A percentile compares a stretch with the other conserved stretches of the same genome.
Conservation (phyloP, 352 stramenopile genomes). For the Pythium folliculosum region DNA sequence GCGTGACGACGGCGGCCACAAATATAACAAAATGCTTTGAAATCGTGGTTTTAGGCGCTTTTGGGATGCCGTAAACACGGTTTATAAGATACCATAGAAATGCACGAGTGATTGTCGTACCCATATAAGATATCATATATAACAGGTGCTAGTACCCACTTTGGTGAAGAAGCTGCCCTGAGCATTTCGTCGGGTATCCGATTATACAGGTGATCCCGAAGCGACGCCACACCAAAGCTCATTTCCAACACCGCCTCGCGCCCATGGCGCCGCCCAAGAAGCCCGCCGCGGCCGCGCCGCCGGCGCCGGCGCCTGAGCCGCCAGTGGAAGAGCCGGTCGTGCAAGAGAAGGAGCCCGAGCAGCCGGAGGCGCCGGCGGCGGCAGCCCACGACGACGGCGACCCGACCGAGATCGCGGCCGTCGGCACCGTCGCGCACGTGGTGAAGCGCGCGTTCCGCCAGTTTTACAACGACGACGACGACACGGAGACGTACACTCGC, state of each 20-base stretch:
- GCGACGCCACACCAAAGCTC: conserved; percentile 2
- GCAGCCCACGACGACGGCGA: conserved; percentile 4
- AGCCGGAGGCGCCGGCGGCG: neutral
- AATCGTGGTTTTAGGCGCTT: neutral
- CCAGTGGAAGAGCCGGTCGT: neutral
- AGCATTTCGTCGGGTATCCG: conserved; percentile 3
- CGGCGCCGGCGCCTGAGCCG: neutral
- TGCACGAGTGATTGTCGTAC: neutral
- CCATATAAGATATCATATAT: neutral
- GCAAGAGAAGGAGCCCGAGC: neutral
- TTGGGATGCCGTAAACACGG: neutral
- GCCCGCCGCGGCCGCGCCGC: neutral
- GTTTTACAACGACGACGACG: conserved; percentile 39
- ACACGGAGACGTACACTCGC: neutral
- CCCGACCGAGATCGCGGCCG: conserved; percentile 63
- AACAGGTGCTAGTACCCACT: too few relatives aligned
- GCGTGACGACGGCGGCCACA: neutral
- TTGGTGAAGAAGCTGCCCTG: too few relatives aligned
- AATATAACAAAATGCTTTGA: conserved; percentile 8
- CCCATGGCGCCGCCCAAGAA: conserved; percentile 19
- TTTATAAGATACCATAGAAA: conserved; percentile 15
- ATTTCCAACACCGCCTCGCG: neutral
- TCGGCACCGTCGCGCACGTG: conserved; percentile 74
- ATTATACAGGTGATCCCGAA: conserved; percentile 28
- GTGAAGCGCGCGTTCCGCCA: conserved; percentile 68